phyloP scores from a whole-genome alignment of 2,329 filamentous ascomycete species.

The Fusarium sp. region DNA sequence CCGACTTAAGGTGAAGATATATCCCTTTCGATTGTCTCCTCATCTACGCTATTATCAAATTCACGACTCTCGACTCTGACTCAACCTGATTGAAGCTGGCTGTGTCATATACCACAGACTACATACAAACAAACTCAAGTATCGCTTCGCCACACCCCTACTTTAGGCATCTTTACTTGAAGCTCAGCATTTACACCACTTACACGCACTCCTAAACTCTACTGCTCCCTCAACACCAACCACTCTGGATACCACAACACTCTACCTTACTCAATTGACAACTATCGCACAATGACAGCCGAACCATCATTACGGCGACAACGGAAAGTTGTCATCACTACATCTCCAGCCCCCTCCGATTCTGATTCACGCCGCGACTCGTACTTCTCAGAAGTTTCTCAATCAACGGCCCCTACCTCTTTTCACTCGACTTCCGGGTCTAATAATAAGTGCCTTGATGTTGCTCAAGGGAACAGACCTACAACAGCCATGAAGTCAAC shows the following conservation, averaged over 20 bases:
- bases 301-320: slow-evolving; percentile 37
- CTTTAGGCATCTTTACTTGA: slow-evolving; percentile 1
- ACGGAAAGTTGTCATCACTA: slow-evolving; percentile 39
- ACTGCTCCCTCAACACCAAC: neutral
- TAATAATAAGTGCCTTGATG: slow-evolving; percentile 32
- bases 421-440: slow-evolving; percentile 40
- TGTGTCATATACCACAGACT: slow-evolving; percentile 19
- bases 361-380: slow-evolving; percentile 41
- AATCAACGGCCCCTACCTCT: slow-evolving; percentile 44
- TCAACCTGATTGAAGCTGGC: slow-evolving; percentile 8
- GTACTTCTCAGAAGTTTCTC: slow-evolving; percentile 41
- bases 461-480: slow-evolving; percentile 20
- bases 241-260: slow-evolving; percentile 7
- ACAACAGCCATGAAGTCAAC: slow-evolving; percentile 11
- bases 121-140: slow-evolving; percentile 6
- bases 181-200: slow-evolving; percentile 14
- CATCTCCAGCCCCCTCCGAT: slow-evolving; percentile 39
- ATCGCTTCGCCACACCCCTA: slow-evolving; percentile 4
- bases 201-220: slow-evolving; percentile 18
- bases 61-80: slow-evolving; percentile 1
- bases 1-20: slow-evolving; percentile 31
- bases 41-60: neutral
- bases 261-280: slow-evolving; percentile 1
- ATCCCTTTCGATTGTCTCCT: slow-evolving; percentile 32
- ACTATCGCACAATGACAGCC: slow-evolving; percentile 26